Evolutionary conservation across 345 rosid species (phyloP), one percentile per base, ranked within the genome.

Genomic region (Noccaea caerulescens): DNA sequence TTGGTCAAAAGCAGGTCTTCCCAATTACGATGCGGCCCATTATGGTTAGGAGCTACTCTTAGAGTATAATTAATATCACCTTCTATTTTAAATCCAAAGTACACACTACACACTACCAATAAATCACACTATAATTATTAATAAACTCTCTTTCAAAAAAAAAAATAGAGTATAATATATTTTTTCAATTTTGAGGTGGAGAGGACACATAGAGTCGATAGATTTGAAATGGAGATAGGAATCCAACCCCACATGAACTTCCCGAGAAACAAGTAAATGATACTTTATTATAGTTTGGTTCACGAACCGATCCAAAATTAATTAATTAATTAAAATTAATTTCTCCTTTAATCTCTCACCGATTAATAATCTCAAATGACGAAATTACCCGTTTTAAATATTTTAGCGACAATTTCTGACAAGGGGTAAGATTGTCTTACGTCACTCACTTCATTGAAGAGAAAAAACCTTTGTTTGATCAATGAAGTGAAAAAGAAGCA

Each of bases 11-110:
- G 79, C 47, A 71, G 42, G 71, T 47, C 38, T 69, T 63, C 58
- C 75, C 41, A 76, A 37, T 76, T 69, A 52, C 79, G 66, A 76
- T 69, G 79, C 66, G 70, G 79, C 75, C 79, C 79, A 69, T 76
- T 76, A 55, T 69, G 39, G 64, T 36, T 61, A 68, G 58, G 55
- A 52, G 66, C 58, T 46, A 7, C 6, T 3, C 55, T 11, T 38
- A 56, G 11, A 57, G 38, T 46, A 6, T 14, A 1, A 30, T 41
- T 33, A 50, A 8, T 37, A 10, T 18, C 38, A 36, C 45, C 62
- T 58, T 41, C 16, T 37, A 18, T 67, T 27, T 39, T 10, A 60
- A 43, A 60, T 52, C 72, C 25, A 9, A n/a, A 58, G 39, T 25
- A 47, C 69, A 16, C 18, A 16, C 18, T 16, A 52, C 49, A 1